These are phyloP conservation scores for Pyricularia grisea DNA, from an alignment of 2,329 filamentous ascomycete genomes.

Conservation along the genomic window DNA sequence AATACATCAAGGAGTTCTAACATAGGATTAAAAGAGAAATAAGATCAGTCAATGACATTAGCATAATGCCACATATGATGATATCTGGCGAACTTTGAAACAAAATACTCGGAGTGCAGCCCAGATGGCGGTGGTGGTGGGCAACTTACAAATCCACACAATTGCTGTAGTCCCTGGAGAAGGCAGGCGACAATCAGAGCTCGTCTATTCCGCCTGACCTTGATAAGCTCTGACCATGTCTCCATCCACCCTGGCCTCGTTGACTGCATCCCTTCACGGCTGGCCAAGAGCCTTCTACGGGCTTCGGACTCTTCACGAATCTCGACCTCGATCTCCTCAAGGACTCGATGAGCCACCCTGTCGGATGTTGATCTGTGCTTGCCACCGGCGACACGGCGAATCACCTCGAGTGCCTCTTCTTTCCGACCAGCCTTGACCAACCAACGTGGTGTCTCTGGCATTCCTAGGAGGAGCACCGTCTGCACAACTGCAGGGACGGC, in stretches of 20 bases:
- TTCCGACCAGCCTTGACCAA: constrained; percentile 60
- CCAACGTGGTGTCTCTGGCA: constrained; percentile 89
- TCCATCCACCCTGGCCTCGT: constrained; percentile 24
- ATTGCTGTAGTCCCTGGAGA: constrained; percentile 78
- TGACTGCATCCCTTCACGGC: constrained; percentile 7
- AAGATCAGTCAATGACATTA: not conserved
- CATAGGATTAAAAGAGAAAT: no score
- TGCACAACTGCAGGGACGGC: constrained; percentile 69
- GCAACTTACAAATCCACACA: constrained; percentile 68
- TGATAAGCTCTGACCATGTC: constrained; percentile 43
- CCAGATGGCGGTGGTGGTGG: not conserved
- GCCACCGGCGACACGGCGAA: constrained; percentile 37
- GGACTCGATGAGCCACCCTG: constrained; percentile 43
- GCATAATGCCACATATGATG: not conserved
- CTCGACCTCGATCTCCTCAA: constrained; percentile 65
- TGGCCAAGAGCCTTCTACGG: constrained; percentile 29
- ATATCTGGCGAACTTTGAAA: not conserved
- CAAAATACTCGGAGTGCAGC: not conserved
- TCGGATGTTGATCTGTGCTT: constrained; percentile 24
- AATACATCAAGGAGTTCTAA: constrained; percentile 86
- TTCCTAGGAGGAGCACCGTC: constrained; percentile 53
- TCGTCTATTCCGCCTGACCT: constrained; percentile 55
- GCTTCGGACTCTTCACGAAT: constrained; percentile 57
- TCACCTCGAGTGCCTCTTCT: constrained; percentile 52
- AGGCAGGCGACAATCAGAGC: constrained; percentile 80